phyloP scores from a whole-genome alignment of 495 filamentous ascomycete species.

The Bathelium albidoporum region DNA sequence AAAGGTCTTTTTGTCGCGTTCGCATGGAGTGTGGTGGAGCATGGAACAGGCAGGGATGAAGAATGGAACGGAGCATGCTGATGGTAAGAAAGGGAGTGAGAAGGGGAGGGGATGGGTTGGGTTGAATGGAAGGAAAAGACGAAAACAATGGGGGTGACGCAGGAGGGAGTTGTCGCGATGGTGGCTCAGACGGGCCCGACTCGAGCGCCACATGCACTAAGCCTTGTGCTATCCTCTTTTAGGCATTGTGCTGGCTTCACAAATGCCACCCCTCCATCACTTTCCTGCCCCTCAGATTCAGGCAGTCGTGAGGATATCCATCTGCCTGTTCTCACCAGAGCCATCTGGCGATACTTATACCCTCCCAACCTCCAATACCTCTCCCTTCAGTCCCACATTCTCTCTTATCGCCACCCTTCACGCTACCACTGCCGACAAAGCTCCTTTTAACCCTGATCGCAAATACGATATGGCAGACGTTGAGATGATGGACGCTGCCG shows the following conservation, averaged over 20 bases:
- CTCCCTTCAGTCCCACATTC: no score
- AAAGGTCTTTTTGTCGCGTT: not conserved
- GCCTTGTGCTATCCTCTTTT: not conserved
- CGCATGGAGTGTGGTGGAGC: not conserved
- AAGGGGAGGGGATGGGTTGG: not conserved
- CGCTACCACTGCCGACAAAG: no score
- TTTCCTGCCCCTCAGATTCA: not conserved
- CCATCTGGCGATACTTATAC: no score
- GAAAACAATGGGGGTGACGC: not conserved
- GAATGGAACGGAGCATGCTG: not conserved
- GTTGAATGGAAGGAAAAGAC: not conserved
- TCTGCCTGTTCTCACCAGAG: not conserved
- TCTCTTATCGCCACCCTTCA: no score
- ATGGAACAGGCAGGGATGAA: not conserved
- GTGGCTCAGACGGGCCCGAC: not conserved
- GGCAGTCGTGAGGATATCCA: no score
- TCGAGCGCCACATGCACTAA: not conserved
- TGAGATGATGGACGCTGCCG: conserved; percentile 86
- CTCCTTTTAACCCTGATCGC: no score
- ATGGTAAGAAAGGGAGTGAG: not conserved
- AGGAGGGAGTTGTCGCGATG: not conserved
- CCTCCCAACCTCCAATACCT: no score
- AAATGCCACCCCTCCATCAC: not conserved
- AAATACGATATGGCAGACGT: conserved; percentile 74
- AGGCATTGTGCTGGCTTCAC: not conserved